Evolutionary conservation across 139 green algal genomes (phyloP).

Genomic region (Chlorella sorokiniana): DNA sequence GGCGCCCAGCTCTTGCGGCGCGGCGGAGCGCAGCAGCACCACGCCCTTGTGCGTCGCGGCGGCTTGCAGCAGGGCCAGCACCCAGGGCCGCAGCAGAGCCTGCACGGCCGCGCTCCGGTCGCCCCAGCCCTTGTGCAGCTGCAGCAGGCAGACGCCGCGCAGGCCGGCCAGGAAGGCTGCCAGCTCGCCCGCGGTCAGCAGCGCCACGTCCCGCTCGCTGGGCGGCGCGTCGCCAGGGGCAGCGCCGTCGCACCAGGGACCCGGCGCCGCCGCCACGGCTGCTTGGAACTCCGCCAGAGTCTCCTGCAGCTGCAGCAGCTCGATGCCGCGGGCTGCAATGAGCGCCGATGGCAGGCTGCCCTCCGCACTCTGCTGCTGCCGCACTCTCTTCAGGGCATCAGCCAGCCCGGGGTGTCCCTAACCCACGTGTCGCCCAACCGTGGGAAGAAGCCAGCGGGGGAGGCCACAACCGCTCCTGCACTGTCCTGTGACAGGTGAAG

Average conservation of each 20-base stretch:
- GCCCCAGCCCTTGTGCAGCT: slow-evolving; percentile 57
- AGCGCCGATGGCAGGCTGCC: slow-evolving; percentile 17
- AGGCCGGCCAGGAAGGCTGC: slow-evolving; percentile 43
- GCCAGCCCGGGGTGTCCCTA: slow-evolving; percentile 30
- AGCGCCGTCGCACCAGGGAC: slow-evolving; percentile 11
- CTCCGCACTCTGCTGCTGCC: slow-evolving; percentile 20
- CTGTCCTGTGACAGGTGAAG: background rate
- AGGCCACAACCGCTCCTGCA: background rate
- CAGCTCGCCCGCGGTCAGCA: slow-evolving; percentile 61
- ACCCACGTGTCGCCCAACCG: slow-evolving; percentile 37
- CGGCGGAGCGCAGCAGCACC: slow-evolving; percentile 17
- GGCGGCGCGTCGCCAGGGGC: slow-evolving; percentile 36
- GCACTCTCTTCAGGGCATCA: slow-evolving; percentile 23
- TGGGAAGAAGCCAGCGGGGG: slow-evolving; percentile 22
- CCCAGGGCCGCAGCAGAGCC: slow-evolving; percentile 55
- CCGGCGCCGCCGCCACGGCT: background rate
- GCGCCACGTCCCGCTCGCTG: slow-evolving; percentile 11
- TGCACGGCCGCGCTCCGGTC: slow-evolving; percentile 1
- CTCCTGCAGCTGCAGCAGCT: background rate
- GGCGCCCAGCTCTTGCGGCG: slow-evolving; percentile 26
- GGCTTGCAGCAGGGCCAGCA: slow-evolving; percentile 44
- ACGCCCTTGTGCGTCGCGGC: slow-evolving; percentile 33
- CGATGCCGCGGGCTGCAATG: background rate
- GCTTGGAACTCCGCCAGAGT: slow-evolving; percentile 28
- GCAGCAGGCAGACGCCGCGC: slow-evolving; percentile 56